These are phyloP conservation scores for Metarhizium guizhouense DNA, from an alignment of 2,329 filamentous ascomycete species.

Conservation along the genomic window DNA sequence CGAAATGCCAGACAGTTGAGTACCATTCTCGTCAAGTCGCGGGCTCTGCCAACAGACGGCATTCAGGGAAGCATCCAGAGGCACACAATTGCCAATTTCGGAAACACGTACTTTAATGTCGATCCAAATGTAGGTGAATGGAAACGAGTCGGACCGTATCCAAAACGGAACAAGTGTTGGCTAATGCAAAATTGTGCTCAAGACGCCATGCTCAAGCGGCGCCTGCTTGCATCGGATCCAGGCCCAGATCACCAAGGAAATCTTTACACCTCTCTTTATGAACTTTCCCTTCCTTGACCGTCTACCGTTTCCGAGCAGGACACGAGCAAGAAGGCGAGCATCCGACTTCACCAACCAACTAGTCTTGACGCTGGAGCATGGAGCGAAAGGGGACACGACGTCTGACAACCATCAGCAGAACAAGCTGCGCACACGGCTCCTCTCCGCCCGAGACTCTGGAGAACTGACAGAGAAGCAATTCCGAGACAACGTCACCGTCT, in stretches of 20 bases:
- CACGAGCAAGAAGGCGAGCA: slow-evolving; percentile 16
- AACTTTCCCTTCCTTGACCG: slow-evolving; percentile 24
- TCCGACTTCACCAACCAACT: slow-evolving; percentile 17
- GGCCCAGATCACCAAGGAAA: slow-evolving; percentile 19
- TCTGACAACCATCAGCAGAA: neutral
- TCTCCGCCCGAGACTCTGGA: slow-evolving; percentile 14
- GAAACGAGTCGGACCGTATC: too few species aligned
- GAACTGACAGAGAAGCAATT: slow-evolving; percentile 26
- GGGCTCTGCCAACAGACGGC: slow-evolving; percentile 12
- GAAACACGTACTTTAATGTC: slow-evolving; percentile 14
- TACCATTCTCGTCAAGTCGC: slow-evolving; percentile 19
- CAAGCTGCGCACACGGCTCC: slow-evolving; percentile 13
- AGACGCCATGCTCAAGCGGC: slow-evolving; percentile 15
- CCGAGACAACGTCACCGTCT: slow-evolving; percentile 29
- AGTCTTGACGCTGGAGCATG: slow-evolving; percentile 1
- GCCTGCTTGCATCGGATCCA: slow-evolving; percentile 16
- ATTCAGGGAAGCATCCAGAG: slow-evolving; percentile 25
- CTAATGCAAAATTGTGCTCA: neutral
- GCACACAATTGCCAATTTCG: slow-evolving; percentile 26
- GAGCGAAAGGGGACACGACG: slow-evolving; percentile 6
- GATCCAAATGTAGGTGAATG: slow-evolving; percentile 13
- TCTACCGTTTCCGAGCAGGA: slow-evolving; percentile 17
- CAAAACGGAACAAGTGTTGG: neutral
- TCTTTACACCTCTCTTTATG: slow-evolving; percentile 24
- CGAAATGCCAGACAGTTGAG: slow-evolving; percentile 16